Evolutionary conservation across 371 early-diverging fungal genomes (phyloP), one percentile per base, ranked within the genome.

Genomic region (Nosema muscidifuracis): DNA sequence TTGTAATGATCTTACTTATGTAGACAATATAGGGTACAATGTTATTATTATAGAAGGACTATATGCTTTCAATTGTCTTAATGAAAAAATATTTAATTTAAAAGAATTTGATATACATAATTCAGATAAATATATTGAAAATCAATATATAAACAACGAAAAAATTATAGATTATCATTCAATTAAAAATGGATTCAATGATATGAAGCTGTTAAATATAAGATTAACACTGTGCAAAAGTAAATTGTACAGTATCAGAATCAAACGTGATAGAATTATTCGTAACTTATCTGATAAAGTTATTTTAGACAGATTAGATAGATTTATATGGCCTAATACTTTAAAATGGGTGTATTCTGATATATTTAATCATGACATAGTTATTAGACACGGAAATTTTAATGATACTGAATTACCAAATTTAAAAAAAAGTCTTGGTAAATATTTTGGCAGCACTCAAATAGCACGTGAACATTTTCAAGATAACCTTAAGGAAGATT

Each of bases 1-100:
- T 0, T 36, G 13, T 0, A 62, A 44, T n/a, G 20, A 26, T 1
- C 30, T 18, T 6, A 62, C 40, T 9, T 40, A 40, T 40, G 40
- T 63, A 30, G 1, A 24, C 22, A 78, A 79, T 42, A 13, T 28
- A 1, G 30, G 34, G 28, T 71, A 65, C 2, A 63, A 71, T 22
- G 65, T 75, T 9, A 30, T 75, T 6, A 79, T 79, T 34, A 60
- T 79, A 7, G 79, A 79, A 34, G 79, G 79, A 34, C 50, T 79
- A 10, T 72, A 67, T 44, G 61, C 76, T 15, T 64, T 72, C 57
- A 75, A 75, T 55, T 40, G 57, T 1, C 36, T 79, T n/a, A 67
- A 66, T 43, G 43, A 67, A 16, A 58, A 55, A 55, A 38, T 68
- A 7, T 75, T 79, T 64, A 62, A 79, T 65, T 26, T 64, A 33